Evolutionary conservation across 345 rosid species (phyloP), one percentile per base, ranked within the genome.

Genomic region (Murraya koenigii): DNA sequence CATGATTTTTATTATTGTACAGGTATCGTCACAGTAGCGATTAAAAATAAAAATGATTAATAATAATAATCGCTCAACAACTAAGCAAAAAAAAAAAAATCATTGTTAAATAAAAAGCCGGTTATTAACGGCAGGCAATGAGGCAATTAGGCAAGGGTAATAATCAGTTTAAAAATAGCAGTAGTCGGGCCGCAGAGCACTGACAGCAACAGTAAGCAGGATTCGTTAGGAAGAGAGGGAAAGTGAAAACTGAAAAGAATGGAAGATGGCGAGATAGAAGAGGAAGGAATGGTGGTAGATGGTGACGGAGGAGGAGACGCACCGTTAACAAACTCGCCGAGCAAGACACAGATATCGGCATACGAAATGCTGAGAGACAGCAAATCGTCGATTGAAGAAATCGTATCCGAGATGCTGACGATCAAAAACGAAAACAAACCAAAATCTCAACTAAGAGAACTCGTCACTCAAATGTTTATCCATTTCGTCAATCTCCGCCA

Each of bases 241-340:
- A 63, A 36, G 52, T 33, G 28, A 32, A 52, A 52, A 52, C 56
- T 52, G 56, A 36, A 32, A 33, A 35, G 63, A 41, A 93, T 96
- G 99, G 98, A 90, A 79, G 99, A 94, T 91, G 98, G 94, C 77
- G 96, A 93, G 86, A 96, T 92, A 72, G 98, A 92, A 60, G 98
- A 92, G 69, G 97, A 89, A 76, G 92, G 84, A 71, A 88, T 91
- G 83, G 80, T 83, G 66, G 82, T 85, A 75, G 87, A 89, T 41
- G 88, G 77, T 7, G 86, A 84, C 8, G 72, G 52, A 13, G 86
- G 56, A 52, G 56, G 80, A 28, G 85, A 78, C 25, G 32, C 65
- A 1, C 77, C 78, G 36, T 33, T 54, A 30, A 23, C 81, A 26
- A 58, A 61, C 23, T 83, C 84, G 9, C 83, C 86, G 60, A 72